Percentiles rank a stretch among this genome's conserved stretches.
Conservation (phyloP, 805 yeast species). For the Ogataea ramenticola region DNA sequence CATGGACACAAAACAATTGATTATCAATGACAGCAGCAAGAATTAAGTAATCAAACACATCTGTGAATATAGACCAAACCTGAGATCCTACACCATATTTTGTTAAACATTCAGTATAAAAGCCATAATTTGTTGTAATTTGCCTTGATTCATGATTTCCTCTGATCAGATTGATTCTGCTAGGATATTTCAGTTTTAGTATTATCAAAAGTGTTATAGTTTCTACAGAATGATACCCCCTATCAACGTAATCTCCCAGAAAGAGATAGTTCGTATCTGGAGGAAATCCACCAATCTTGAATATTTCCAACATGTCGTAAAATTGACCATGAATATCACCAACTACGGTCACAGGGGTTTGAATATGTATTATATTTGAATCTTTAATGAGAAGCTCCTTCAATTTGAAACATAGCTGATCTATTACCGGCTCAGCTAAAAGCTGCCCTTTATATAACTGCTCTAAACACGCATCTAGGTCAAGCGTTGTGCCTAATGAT, state of each 20-base stretch:
- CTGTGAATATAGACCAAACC: slow-evolving; percentile 89
- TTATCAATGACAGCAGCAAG: slow-evolving; percentile 87
- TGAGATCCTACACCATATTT: slow-evolving; percentile 70
- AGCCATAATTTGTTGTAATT: slow-evolving; percentile 95
- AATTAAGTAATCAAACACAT: slow-evolving; percentile 85
- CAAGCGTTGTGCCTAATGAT: slow-evolving; percentile 22
- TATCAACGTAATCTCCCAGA: slow-evolving; percentile 92
- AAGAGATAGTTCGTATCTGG: slow-evolving; percentile 92
- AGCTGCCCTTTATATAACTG: slow-evolving; percentile 55
- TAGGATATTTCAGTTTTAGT: slow-evolving; percentile 82
- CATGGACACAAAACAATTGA: slow-evolving; percentile 90
- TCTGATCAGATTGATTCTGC: slow-evolving; percentile 70
- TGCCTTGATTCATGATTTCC: slow-evolving; percentile 98
- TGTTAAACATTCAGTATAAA: slow-evolving; percentile 87
- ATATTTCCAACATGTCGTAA: slow-evolving; percentile 87
- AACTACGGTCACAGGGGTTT: slow-evolving; percentile 87
- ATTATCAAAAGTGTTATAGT: slow-evolving; percentile 81
- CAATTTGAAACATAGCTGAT: slow-evolving; percentile 69
- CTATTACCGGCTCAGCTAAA: slow-evolving; percentile 62
- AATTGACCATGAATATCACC: slow-evolving; percentile 98
- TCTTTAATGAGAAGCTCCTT: slow-evolving; percentile 75
- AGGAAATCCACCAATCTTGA: slow-evolving; percentile 86
- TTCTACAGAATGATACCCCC: slow-evolving; percentile 91
- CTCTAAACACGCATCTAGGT: slow-evolving; percentile 68
- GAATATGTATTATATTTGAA: slow-evolving; percentile 79